A percentile compares a stretch with the other conserved stretches of the same genome.
Conservation (phyloP, 2,329 filamentous ascomycete species). For the Leptographium lundbergii region DNA sequence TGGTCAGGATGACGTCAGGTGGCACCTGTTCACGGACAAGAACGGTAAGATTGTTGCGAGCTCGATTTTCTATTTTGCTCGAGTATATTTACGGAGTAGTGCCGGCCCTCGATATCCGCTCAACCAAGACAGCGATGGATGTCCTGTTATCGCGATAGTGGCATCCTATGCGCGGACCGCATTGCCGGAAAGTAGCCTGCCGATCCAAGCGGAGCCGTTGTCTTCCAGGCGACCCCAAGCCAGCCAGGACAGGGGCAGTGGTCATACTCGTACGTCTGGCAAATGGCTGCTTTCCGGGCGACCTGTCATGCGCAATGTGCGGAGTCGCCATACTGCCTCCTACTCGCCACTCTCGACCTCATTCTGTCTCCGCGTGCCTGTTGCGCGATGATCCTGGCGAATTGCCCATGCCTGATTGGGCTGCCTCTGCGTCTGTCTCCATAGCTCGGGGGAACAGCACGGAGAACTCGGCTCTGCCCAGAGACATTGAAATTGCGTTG, state of each 20-base stretch:
- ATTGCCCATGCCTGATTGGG: neutral
- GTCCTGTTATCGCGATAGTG: too few species aligned
- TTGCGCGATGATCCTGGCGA: neutral
- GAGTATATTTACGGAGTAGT: too few species aligned
- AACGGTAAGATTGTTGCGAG: too few species aligned
- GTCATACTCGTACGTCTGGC: too few species aligned
- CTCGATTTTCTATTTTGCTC: neutral
- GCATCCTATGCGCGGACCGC: too few species aligned
- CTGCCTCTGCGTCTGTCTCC: neutral
- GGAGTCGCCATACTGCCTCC: neutral
- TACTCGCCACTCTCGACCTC: neutral
- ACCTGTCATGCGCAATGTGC: neutral
- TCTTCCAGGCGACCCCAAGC: neutral
- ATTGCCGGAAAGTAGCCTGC: too few species aligned
- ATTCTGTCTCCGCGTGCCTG: neutral
- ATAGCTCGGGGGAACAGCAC: neutral
- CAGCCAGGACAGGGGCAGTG: neutral
- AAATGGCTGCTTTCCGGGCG: neutral
- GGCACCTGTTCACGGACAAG: neutral
- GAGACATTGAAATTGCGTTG: neutral
- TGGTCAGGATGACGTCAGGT: neutral
- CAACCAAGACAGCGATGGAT: too few species aligned
- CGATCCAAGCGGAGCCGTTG: too few species aligned
- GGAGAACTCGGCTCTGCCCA: neutral
- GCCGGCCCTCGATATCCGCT: too few species aligned